Percentiles rank a stretch among this genome's conserved stretches.
Evolutionary conservation across 495 filamentous ascomycete species (phyloP).

Genomic region (Entonaema liquescens): DNA sequence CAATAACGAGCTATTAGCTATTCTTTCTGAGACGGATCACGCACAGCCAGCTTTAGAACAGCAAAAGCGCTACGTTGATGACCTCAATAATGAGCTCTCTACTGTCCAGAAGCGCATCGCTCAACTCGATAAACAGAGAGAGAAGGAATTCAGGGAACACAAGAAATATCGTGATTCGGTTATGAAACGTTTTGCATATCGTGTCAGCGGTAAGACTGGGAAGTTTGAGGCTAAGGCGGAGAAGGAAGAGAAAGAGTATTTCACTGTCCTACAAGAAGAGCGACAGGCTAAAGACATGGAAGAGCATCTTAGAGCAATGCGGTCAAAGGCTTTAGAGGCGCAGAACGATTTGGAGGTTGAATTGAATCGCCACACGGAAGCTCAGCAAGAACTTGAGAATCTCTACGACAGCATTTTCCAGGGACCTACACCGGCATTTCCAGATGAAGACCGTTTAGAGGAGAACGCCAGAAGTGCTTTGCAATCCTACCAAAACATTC

Average conservation of each 20-base stretch:
- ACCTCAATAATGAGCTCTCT: conserved; percentile 49
- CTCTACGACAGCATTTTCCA: conserved; percentile 57
- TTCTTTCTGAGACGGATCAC: conserved; percentile 54
- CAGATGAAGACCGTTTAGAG: conserved; percentile 58
- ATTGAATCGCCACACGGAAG: conserved; percentile 42
- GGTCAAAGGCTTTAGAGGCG: conserved; percentile 40
- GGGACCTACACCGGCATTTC: conserved; percentile 56
- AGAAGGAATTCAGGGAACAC: conserved; percentile 57
- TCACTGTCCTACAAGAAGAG: conserved; percentile 54
- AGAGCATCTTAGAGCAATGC: conserved; percentile 39
- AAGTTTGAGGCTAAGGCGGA: conserved; percentile 52
- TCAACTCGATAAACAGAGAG: conserved; percentile 42
- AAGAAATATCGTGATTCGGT: conserved; percentile 58
- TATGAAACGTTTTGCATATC: conserved; percentile 56
- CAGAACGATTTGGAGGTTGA: conserved; percentile 40
- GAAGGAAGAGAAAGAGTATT: conserved; percentile 61
- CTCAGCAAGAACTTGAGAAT: conserved; percentile 50
- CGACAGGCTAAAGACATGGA: conserved; percentile 49
- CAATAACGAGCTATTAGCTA: conserved; percentile 48
- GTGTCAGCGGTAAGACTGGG: conserved; percentile 52
- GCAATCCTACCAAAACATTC: conserved; percentile 39
- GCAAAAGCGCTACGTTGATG: conserved; percentile 49
- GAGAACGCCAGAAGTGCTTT: conserved; percentile 7
- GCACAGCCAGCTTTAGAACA: conserved; percentile 51
- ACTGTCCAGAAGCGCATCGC: conserved; percentile 30